Base-by-base conservation (phyloP, 192 early-diverging fungal genomes). In the Coemansia sp. region DNA sequence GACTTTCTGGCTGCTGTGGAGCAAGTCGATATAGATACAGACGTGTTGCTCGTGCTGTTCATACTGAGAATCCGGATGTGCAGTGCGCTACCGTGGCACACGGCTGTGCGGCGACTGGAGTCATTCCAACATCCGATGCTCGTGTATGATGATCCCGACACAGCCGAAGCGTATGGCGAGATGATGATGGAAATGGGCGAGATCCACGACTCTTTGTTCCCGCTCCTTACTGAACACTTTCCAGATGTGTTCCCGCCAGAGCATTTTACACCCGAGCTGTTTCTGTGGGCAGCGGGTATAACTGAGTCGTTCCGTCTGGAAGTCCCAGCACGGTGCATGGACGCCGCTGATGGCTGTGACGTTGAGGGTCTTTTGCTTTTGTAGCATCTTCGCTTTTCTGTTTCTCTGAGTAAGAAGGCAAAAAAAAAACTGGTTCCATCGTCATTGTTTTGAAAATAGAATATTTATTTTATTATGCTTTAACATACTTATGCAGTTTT, bases 261-360 rank as follows among this genome's bases (percentile, higher is more conserved):
- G 11, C 15, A 41, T 12, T 81, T 75, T 29, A 58, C 78, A 0
- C 27, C 56, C 10, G 73, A 75, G 32, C 27, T 60, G 39, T 81
- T 81, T 43, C n/a, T 81, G 60, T 81, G 78, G 78, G 78, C 78
- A 0, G 69, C 69, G 22, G 76, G 71, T 15, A 27, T 79, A 19
- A 68, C 73, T 52, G 71, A 73, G 56, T 39, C 70, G 27, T 70
- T 70, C 58, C 51, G 47, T 15, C 39, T 73, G 15, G 37, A 27
- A 2, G 56, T 73, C 19, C 67, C 66, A 2, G 54, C 63, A 0
- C 39, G 49, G 10, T 41, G 63, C 22, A 25, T 47, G n/a, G 39
- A 27, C 5, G 54, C 38, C 4, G 24, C 50, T 39, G 49, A 41
- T 41, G 62, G 25, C 51, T 3, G 17, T 43, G 64, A 41, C 2